A percentile compares a stretch with the other conserved stretches of the same genome.
These are phyloP conservation scores for Tausonia pullulans DNA, from an alignment of 1,284 basidiomycete genomes.

Conservation along the genomic window DNA sequence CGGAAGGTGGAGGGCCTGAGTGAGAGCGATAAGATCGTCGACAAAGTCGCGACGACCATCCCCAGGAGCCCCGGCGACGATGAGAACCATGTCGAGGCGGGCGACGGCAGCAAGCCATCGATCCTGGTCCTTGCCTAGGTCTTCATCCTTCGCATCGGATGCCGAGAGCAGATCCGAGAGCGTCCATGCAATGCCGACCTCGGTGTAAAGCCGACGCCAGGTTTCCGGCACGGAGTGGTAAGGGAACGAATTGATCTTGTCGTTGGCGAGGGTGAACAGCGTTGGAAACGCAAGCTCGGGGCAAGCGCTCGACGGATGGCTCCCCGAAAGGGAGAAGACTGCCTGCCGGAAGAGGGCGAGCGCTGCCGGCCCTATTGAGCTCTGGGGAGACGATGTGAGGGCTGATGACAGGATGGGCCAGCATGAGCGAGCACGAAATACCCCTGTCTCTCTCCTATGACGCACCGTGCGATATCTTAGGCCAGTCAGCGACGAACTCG, in stretches of 20 bases:
- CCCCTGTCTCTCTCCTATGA: no score
- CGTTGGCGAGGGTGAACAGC: constrained; percentile 27
- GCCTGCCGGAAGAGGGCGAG: no score
- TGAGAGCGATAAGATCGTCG: constrained; percentile 45
- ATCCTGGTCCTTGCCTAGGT: neutral
- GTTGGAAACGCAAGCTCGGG: no score
- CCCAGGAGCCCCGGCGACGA: constrained; percentile 70
- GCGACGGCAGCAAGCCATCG: constrained; percentile 35
- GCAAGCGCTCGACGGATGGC: no score
- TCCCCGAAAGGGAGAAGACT: no score
- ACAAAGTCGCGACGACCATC: constrained; percentile 49
- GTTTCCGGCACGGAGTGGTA: constrained; percentile 32
- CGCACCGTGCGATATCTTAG: no score
- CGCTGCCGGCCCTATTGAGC: no score
- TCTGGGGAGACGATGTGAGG: no score
- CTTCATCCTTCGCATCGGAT: neutral
- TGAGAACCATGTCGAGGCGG: constrained; percentile 63
- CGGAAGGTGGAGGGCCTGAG: constrained; percentile 34
- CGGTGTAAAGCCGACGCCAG: constrained; percentile 39
- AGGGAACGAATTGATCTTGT: constrained; percentile 33
- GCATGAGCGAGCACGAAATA: no score
- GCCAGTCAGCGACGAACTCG: no score
- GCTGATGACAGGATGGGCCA: no score
- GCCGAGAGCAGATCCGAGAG: constrained; percentile 17
- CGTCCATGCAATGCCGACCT: constrained; percentile 29